Base-by-base conservation (phyloP, 345 rosid species). In the Heritiera fomes region DNA sequence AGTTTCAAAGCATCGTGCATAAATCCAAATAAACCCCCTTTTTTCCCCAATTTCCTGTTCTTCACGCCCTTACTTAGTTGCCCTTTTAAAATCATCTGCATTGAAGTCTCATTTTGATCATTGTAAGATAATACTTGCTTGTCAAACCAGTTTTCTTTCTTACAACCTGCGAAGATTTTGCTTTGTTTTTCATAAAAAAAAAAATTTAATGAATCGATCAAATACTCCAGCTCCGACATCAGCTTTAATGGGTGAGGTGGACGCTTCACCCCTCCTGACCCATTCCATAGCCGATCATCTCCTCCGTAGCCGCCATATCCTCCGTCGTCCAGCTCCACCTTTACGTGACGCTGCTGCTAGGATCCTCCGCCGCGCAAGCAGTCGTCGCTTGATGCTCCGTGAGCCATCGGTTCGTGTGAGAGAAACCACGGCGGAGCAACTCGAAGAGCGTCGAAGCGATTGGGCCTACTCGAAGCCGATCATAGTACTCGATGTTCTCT, bases 381-480 rank as follows among this genome's bases (percentile, higher is more conserved):
- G 92, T 81, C 92, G 97, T 0, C 85, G 89, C 49, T 71, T 93
- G 93, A 87, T 92, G 97, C 89, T 95, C 6, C 88, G 93, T 0
- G 94, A 86, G 74, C 92, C 96, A 0, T 95, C 99, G n/a, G 87
- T 91, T 45, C 83, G 89, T 72, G 97, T 95, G 38, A 89, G 97
- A 6, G 99, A 93, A 77, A 85, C 82, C 23, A 98, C 98, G 4
- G 97, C 96, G 7, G 99, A 93, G 87, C 99, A 95, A 88, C 90
- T 95, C 14, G 98, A 93, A 77, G 95, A 86, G 83, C 85, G 92
- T 6, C 98, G 90, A 63, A 88, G 86, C 79, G 86, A 89, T 76
- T 93, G 97, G 98, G 90, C 97, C 5, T 92, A 91, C 81, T 93
- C 95, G 23, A 87, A 80, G 86, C 96, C 96, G 15, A 76, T 93